Percentiles rank a stretch among this genome's conserved stretches.
phyloP scores from a whole-genome alignment of 257 asterid species.

The Solanum rostratum region DNA sequence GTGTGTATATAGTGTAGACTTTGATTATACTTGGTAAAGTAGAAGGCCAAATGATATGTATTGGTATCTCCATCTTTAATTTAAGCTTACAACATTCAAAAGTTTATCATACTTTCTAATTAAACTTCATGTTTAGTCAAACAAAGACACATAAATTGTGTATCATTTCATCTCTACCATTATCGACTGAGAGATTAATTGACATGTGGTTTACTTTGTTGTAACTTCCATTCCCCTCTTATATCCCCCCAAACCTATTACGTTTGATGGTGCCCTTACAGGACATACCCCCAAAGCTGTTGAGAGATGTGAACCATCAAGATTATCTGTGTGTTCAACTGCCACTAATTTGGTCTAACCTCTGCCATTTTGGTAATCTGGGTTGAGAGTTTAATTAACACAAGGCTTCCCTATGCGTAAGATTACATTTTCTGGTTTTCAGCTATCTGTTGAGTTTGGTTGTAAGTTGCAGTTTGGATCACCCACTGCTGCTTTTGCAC shows the following conservation, averaged over 20 bases:
- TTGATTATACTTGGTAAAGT: not conserved
- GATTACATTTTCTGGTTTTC: slow-evolving; percentile 3
- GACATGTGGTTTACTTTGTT: not conserved
- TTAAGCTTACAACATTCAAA: not conserved
- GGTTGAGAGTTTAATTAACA: not conserved
- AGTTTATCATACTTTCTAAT: not conserved
- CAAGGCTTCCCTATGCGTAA: not conserved
- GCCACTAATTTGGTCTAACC: not conserved
- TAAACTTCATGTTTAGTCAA: not conserved
- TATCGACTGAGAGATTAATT: not conserved
- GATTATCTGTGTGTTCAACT: not conserved
- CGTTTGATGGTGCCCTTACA: not conserved
- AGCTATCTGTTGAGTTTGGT: slow-evolving; percentile 73
- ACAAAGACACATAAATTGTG: not conserved
- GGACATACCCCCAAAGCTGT: not conserved
- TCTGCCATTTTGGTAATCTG: not conserved
- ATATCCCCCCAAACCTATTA: not conserved
- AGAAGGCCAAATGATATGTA: not conserved
- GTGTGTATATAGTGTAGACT: too few relatives aligned
- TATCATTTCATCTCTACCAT: not conserved
- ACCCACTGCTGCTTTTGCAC: slow-evolving; percentile 58
- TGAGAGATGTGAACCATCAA: not conserved
- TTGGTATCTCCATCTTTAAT: not conserved
- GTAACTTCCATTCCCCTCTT: not conserved
- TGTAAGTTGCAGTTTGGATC: slow-evolving; percentile 93